Conservation (phyloP, 495 filamentous ascomycete species). For the Halenospora varia region DNA sequence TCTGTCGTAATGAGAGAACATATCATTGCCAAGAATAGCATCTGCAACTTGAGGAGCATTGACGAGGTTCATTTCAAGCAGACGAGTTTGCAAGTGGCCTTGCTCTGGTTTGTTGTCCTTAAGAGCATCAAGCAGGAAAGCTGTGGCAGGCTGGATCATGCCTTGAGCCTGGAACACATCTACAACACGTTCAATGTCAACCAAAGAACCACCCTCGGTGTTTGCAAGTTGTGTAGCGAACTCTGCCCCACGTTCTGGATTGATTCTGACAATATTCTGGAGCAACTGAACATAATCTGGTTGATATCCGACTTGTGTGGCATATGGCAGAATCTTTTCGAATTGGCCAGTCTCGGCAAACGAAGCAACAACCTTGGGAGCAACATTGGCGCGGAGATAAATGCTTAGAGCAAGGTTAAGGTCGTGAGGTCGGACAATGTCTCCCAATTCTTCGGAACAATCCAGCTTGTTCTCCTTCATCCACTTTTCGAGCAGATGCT, state of each 20-base stretch:
- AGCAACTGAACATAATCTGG: conserved; percentile 90
- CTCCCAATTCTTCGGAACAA: conserved; percentile 92
- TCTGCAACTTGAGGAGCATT: conserved; percentile 97
- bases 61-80: conserved; percentile 96
- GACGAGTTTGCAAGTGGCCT: conserved; percentile 83
- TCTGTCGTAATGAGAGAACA: conserved; percentile 96
- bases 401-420: conserved; percentile 77
- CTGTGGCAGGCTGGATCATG: conserved; percentile 96
- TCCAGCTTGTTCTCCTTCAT: conserved; percentile 91
- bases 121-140: conserved; percentile 91
- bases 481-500: conserved; percentile 97
- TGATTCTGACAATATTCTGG: conserved; percentile 84
- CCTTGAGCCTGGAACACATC: conserved; percentile 97
- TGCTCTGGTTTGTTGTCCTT: conserved; percentile 94
- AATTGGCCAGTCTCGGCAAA: conserved; percentile 96
- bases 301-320: conserved; percentile 74
- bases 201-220: conserved; percentile 74
- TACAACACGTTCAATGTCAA: conserved; percentile 92
- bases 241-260: conserved; percentile 91
- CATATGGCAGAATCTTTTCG: conserved; percentile 90
- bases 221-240: conserved; percentile 88
- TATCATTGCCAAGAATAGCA: conserved; percentile 93
- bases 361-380: conserved; percentile 89
- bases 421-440: conserved; percentile 88
- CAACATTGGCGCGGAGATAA: conserved; percentile 81